phyloP scores from a whole-genome alignment of 495 filamentous ascomycete genomes.

The Astrothelium subdiscretum region DNA sequence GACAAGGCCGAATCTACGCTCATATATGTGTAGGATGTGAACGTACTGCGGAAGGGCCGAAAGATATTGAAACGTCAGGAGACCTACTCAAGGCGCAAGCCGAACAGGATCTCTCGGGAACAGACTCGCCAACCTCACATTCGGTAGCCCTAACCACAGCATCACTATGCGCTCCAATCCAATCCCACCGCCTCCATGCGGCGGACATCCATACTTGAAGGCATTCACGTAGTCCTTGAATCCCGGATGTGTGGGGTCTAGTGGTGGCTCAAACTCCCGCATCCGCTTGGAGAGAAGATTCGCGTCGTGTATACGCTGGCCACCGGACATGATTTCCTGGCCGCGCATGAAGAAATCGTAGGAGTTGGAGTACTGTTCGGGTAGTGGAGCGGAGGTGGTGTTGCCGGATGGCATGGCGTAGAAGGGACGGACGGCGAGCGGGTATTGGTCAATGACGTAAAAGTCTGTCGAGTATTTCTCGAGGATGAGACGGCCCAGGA shows the following conservation, averaged over 20 bases:
- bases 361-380: conserved; percentile 62
- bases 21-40: too few relatives aligned
- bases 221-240: conserved; percentile 76
- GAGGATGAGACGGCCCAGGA: conserved; percentile 71
- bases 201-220: conserved; percentile 66
- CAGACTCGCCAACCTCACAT: conserved; percentile 63
- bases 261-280: conserved; percentile 47
- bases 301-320: conserved; percentile 73
- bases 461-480: conserved; percentile 83
- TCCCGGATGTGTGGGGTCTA: conserved; percentile 61
- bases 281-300: conserved; percentile 58
- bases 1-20: too few relatives aligned
- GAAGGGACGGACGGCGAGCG: conserved; percentile 72
- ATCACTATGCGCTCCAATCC: conserved; percentile 83
- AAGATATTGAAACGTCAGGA: too few relatives aligned
- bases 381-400: conserved; percentile 43
- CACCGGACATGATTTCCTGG: conserved; percentile 80
- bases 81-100: conserved; percentile 48
- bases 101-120: conserved; percentile 83
- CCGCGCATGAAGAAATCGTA: conserved; percentile 94
- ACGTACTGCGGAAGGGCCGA: too few relatives aligned
- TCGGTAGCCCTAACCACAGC: conserved; percentile 73
- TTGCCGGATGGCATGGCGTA: conserved; percentile 71
- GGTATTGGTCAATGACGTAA: conserved; percentile 87
- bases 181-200: conserved; percentile 78